These are phyloP conservation scores for Pisolithus sp. DNA, from an alignment of 768 basidiomycete species.

Conservation along the genomic window DNA sequence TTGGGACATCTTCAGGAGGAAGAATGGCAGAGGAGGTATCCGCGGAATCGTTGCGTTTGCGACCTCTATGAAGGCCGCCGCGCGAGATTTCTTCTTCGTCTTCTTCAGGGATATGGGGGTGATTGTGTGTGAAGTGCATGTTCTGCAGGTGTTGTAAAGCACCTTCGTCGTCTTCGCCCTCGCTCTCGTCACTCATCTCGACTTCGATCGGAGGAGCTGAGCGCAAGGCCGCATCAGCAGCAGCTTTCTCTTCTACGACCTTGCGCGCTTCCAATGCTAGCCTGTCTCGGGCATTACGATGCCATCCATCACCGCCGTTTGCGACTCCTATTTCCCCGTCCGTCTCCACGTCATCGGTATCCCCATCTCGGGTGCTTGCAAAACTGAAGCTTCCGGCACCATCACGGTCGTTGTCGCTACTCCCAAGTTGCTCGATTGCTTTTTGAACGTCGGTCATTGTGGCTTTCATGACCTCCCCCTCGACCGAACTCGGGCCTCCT, in stretches of 20 bases:
- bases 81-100: conserved; percentile 50
- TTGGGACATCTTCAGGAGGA: conserved; percentile 12
- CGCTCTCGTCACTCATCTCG: conserved; percentile 77
- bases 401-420: conserved; percentile 46
- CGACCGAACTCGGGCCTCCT: conserved; percentile 16
- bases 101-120: conserved; percentile 65
- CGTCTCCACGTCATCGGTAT: conserved; percentile 45
- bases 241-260: conserved; percentile 41
- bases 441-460: conserved; percentile 88
- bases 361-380: conserved; percentile 55
- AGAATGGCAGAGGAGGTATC: conserved; percentile 31
- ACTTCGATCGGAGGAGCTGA: conserved; percentile 63
- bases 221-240: conserved; percentile 36
- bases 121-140: conserved; percentile 37
- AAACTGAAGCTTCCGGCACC: conserved; percentile 73
- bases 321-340: conserved; percentile 49
- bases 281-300: conserved; percentile 56
- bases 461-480: conserved; percentile 69
- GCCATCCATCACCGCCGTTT: conserved; percentile 51
- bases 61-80: conserved; percentile 18
- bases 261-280: conserved; percentile 64
- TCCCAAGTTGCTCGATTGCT: conserved; percentile 82
- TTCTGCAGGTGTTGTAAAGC: conserved; percentile 29
- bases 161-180: conserved; percentile 52
- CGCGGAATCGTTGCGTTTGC: conserved; percentile 16